phyloP scores from a whole-genome alignment of 164 flowering plant genomes.

The Kalanchoe fedtschenkoi region DNA sequence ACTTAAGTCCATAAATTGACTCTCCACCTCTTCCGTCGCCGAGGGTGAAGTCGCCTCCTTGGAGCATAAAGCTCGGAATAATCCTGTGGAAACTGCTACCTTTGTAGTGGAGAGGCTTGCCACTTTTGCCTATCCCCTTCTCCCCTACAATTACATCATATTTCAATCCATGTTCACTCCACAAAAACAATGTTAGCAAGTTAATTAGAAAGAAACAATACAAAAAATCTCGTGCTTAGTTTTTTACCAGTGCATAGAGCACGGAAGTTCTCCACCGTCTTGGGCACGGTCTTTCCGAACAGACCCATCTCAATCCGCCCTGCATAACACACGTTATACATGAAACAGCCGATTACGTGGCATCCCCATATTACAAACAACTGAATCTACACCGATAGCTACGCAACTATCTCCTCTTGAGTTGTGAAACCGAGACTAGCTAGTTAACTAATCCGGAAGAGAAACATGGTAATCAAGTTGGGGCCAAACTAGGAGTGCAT shows the following conservation, averaged over 20 bases:
- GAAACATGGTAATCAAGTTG: too few relatives aligned
- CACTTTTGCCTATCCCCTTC: conserved; percentile 71
- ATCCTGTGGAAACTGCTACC: conserved; percentile 89
- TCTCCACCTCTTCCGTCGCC: conserved; percentile 98
- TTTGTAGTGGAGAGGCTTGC: conserved; percentile 90
- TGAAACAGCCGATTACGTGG: too few relatives aligned
- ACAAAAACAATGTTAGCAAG: too few relatives aligned
- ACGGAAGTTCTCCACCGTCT: conserved; percentile 10
- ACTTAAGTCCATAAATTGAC: conserved; percentile 85
- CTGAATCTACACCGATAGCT: too few relatives aligned
- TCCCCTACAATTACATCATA: conserved; percentile 44
- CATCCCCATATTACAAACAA: too few relatives aligned
- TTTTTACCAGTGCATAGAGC: conserved; percentile 10
- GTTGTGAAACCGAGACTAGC: too few relatives aligned
- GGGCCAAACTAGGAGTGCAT: too few relatives aligned
- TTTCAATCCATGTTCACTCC: background rate
- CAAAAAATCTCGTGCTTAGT: too few relatives aligned
- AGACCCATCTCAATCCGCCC: conserved; percentile 12
- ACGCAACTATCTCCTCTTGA: too few relatives aligned
- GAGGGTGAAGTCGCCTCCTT: conserved; percentile 93
- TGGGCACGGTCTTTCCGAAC: conserved; percentile 10
- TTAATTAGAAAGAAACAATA: too few relatives aligned
- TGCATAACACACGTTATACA: background rate
- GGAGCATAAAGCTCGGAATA: conserved; percentile 96
- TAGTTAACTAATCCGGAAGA: too few relatives aligned